Evolutionary conservation across 352 stramenopile species (phyloP).

Genomic region (Phytophthora crassamura): DNA sequence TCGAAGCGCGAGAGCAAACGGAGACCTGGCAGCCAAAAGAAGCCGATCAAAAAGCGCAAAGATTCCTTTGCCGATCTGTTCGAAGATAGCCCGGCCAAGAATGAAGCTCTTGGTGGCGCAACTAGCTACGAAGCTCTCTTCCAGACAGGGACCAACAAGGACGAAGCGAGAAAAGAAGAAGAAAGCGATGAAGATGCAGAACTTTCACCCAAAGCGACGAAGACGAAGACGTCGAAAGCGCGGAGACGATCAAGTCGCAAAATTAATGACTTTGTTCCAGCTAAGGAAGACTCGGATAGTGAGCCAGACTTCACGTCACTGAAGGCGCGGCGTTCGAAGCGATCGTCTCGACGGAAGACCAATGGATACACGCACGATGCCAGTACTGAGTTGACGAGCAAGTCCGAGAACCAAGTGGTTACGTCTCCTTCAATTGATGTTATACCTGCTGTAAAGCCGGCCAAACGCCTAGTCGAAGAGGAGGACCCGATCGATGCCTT

Average conservation of each 20-base stretch:
- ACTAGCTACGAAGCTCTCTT: constrained; percentile 71
- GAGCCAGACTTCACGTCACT: constrained; percentile 30
- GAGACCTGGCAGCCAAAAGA: constrained; percentile 30
- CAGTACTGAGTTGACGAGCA: neutral
- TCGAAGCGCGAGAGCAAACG: constrained; percentile 15
- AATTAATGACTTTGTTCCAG: constrained; percentile 12
- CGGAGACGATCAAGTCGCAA: constrained; percentile 28
- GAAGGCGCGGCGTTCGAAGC: constrained; percentile 23
- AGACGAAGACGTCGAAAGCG: constrained; percentile 9
- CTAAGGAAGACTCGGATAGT: constrained; percentile 14
- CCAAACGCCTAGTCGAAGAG: constrained; percentile 15
- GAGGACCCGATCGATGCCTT: constrained; percentile 73
- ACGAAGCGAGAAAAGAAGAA: constrained; percentile 24
- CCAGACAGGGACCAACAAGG: constrained; percentile 20
- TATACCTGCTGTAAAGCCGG: constrained; percentile 10
- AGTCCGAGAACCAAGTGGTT: constrained; percentile 9
- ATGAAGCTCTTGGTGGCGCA: constrained; percentile 27
- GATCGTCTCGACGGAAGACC: constrained; percentile 8
- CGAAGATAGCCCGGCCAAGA: constrained; percentile 52
- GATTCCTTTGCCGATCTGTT: constrained; percentile 84
- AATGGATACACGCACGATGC: constrained; percentile 5
- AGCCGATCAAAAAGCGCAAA: constrained; percentile 42
- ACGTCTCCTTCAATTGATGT: constrained; percentile 10
- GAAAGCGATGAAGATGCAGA: constrained; percentile 24
- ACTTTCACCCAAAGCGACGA: constrained; percentile 8